Evolutionary conservation across 2,329 filamentous ascomycete genomes (phyloP), one percentile per base, ranked within the genome.

Genomic region (Myriosclerotinia curreyana): DNA sequence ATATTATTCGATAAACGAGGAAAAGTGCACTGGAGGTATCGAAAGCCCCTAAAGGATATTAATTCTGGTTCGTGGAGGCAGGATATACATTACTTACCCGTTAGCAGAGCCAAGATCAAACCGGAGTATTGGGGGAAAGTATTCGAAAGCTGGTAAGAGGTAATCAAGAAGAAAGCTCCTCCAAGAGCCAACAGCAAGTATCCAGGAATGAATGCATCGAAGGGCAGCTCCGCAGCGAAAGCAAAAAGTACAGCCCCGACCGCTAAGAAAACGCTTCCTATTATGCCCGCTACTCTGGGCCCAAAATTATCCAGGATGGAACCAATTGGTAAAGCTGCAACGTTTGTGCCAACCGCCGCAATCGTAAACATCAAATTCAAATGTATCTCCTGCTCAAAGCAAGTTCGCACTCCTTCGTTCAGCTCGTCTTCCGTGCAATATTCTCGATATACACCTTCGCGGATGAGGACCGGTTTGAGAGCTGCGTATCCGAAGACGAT

Each of bases 351-450:
- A 12, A 96, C 92, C 17, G 92, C 92, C 15, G 92, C 92, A 49
- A 92, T 83, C 7, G 92, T 96, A 80, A 96, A 96, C 90, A 96
- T 96, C 69, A 96, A 79, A 75, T 96, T 96, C 64, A 96, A 82
- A 65, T 81, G 82, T 61, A 86, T 84, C 71, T 85, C 84, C 71
- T 87, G 85, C 66, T 80, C 79, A 66, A 82, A 83, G 72, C 85
- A 88, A 22, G 84, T 78, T 64, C 78, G 77, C 1, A 80, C 77
- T 3, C 78, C 78, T 5, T 79, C 73, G 1, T 81, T 75, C 25
- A 84, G 64, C 72, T 84, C 81, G 55, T 82, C 75, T 61, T 78
- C 66, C 8, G 80, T 82, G 72, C 91, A 95, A 42, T 81, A 76
- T 58, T 90, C 81, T 49, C 80, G 80, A 75, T 92, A 94, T 12